phyloP scores from a whole-genome alignment of 202 grass and related monocot species.

The Elaeis oleifera region DNA sequence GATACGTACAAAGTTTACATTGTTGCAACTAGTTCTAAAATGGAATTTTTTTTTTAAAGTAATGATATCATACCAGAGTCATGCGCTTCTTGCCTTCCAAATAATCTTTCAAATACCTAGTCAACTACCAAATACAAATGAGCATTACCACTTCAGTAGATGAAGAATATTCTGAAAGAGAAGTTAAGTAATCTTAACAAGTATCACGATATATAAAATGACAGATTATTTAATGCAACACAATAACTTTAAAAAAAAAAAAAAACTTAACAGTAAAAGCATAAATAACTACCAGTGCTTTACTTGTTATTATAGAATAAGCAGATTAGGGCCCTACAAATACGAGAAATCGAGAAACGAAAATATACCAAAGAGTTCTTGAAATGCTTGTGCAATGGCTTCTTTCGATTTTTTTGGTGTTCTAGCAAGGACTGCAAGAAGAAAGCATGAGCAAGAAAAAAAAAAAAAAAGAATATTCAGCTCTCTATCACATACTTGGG shows the following conservation, averaged over 20 bases:
- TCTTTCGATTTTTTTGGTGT: slow-evolving; percentile 81
- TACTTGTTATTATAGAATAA: too few relatives aligned
- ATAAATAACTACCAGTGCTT: too few relatives aligned
- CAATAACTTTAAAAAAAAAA: too few relatives aligned
- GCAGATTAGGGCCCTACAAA: too few relatives aligned
- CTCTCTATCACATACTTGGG: too few relatives aligned
- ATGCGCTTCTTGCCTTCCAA: slow-evolving; percentile 86
- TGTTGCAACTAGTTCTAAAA: too few relatives aligned
- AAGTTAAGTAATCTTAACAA: too few relatives aligned
- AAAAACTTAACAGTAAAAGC: too few relatives aligned
- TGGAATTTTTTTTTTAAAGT: background rate
- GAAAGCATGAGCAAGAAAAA: slow-evolving; percentile 6
- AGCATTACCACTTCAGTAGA: slow-evolving; percentile 14
- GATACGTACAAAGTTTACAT: too few relatives aligned
- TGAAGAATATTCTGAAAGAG: background rate
- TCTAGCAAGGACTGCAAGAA: slow-evolving; percentile 67
- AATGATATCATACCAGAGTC: slow-evolving; percentile 58
- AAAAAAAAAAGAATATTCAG: slow-evolving; percentile 8
- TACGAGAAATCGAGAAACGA: too few relatives aligned
- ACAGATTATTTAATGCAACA: too few relatives aligned
- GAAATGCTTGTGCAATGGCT: slow-evolving; percentile 75
- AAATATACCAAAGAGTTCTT: slow-evolving; percentile 80
- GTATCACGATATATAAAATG: too few relatives aligned
- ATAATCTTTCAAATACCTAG: slow-evolving; percentile 84
- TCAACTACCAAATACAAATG: slow-evolving; percentile 52